Evolutionary conservation across 306 rosid species (phyloP).

Genomic region (Hippophae tibetana): DNA sequence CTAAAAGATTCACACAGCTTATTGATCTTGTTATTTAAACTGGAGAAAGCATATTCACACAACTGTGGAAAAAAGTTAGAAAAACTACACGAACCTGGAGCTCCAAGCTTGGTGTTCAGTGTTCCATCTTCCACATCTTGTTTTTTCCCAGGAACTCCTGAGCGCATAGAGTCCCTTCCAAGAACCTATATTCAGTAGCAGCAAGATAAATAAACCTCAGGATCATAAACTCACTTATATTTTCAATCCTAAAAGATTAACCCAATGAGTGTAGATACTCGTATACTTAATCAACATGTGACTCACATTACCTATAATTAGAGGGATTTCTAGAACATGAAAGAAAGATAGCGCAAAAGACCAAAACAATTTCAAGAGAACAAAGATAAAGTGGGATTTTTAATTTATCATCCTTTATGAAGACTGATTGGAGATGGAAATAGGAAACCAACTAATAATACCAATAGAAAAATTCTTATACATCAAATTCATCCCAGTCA

Average conservation of each 20-base stretch:
- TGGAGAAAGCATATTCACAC: not conserved
- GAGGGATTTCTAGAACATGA: not conserved
- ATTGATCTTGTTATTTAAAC: not conserved
- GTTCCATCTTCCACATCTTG: constrained; percentile 22
- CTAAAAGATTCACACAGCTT: not conserved
- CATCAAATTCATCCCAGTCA: no score
- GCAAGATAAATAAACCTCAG: constrained; percentile 11
- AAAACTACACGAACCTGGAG: constrained; percentile 29
- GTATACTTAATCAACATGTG: no score
- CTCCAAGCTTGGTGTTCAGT: constrained; percentile 28
- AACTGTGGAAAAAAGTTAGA: not conserved
- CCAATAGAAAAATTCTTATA: no score
- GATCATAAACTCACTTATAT: not conserved
- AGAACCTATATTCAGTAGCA: constrained; percentile 35
- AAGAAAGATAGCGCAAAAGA: not conserved
- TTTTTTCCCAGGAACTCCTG: constrained; percentile 33
- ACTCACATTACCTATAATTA: no score
- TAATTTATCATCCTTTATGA: no score
- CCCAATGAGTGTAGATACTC: no score
- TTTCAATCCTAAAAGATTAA: no score
- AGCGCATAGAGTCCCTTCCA: constrained; percentile 53
- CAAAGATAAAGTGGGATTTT: no score
- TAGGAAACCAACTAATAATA: no score
- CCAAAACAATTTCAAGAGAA: no score
- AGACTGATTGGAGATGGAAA: no score